These are phyloP conservation scores for Pisolithus orientalis DNA, from an alignment of 768 basidiomycete species.

Conservation along the genomic window DNA sequence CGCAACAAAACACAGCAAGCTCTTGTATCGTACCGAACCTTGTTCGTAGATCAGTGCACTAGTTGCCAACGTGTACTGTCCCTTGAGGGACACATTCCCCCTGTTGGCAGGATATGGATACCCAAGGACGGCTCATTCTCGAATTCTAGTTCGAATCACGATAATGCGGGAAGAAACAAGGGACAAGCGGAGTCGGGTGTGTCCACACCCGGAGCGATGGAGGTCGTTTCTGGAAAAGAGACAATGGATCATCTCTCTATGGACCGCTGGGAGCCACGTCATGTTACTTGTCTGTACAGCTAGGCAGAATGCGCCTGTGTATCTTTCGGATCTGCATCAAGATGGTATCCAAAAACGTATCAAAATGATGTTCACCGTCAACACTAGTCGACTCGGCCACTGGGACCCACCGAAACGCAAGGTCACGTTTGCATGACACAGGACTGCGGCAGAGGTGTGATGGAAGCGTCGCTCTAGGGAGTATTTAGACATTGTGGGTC, in stretches of 20 bases:
- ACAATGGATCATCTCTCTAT: constrained; percentile 14
- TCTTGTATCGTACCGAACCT: constrained; percentile 48
- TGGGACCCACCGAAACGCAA: too few relatives aligned
- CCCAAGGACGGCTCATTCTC: constrained; percentile 11
- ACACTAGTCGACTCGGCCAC: too few relatives aligned
- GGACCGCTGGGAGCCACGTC: constrained; percentile 46
- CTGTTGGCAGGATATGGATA: constrained; percentile 56
- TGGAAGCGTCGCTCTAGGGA: background rate
- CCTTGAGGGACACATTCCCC: constrained; percentile 64
- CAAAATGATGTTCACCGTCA: too few relatives aligned
- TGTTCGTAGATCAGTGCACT: constrained; percentile 58
- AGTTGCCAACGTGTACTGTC: constrained; percentile 63
- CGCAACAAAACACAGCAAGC: constrained; percentile 33
- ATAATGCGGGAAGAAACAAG: background rate
- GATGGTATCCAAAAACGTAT: background rate
- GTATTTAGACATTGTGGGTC: background rate
- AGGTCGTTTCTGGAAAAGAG: background rate
- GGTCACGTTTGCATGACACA: too few relatives aligned
- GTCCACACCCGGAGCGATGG: background rate
- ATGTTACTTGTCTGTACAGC: constrained; percentile 37
- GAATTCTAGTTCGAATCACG: background rate
- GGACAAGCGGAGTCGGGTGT: background rate
- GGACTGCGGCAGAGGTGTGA: background rate
- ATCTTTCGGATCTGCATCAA: background rate
- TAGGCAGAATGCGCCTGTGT: constrained; percentile 7